A percentile compares a stretch with the other conserved stretches of the same genome.
phyloP scores from a whole-genome alignment of 2,329 filamentous ascomycete species.

The Parastagonospora avenae region DNA sequence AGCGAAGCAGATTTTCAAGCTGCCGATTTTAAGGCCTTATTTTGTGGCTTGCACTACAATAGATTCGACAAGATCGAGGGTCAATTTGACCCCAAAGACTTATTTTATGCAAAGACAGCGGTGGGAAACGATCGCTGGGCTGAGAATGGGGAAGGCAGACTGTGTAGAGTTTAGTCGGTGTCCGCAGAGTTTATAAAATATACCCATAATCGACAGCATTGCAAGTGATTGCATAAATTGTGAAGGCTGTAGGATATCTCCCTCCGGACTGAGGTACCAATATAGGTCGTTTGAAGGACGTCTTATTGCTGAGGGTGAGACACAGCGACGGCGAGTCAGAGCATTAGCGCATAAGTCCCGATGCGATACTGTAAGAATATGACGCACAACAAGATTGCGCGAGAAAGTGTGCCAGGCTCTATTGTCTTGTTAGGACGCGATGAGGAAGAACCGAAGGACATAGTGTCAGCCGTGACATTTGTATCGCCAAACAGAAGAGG shows the following conservation, averaged over 20 bases:
- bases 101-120: conserved; percentile 14
- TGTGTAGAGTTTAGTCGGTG: conserved; percentile 7
- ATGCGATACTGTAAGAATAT: no score
- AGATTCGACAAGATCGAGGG: conserved; percentile 5
- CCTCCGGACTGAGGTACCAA: no score
- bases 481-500: background rate
- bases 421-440: background rate
- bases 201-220: background rate
- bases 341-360: no score
- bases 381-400: no score
- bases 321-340: no score
- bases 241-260: no score
- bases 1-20: conserved; percentile 4
- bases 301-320: no score
- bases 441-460: conserved; percentile 36
- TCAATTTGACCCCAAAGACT: conserved; percentile 14
- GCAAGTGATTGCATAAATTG: no score
- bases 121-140: conserved; percentile 23
- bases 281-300: no score
- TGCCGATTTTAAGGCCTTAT: background rate
- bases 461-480: conserved; percentile 3
- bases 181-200: background rate
- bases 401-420: no score
- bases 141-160: conserved; percentile 7
- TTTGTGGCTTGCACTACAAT: conserved; percentile 7